Conservation (phyloP, 768 basidiomycete genomes). For the Lactarius trivialis region DNA sequence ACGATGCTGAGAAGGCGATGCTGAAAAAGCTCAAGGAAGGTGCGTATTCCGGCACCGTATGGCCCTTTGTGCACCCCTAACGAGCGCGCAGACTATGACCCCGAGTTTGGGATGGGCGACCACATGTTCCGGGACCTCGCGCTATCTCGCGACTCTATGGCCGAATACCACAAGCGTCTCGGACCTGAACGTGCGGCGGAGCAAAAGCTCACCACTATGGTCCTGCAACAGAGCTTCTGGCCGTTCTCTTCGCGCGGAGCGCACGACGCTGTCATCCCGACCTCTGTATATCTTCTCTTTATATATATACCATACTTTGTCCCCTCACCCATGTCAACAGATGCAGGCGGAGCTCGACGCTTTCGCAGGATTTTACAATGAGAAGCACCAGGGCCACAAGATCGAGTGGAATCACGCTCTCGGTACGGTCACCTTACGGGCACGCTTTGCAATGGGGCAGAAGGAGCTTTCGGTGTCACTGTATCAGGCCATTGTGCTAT, state of each 20-base stretch:
- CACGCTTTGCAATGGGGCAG: slow-evolving; percentile 53
- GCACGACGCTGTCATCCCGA: slow-evolving; percentile 47
- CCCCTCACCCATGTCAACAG: slow-evolving; percentile 32
- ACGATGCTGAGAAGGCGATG: slow-evolving; percentile 81
- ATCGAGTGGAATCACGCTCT: slow-evolving; percentile 85
- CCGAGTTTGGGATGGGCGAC: slow-evolving; percentile 90
- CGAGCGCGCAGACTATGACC: slow-evolving; percentile 71
- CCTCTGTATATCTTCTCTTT: slow-evolving; percentile 33
- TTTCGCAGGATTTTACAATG: slow-evolving; percentile 69
- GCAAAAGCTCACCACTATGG: slow-evolving; percentile 62
- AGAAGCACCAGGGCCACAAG: slow-evolving; percentile 66
- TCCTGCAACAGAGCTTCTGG: slow-evolving; percentile 87
- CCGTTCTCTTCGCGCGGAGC: slow-evolving; percentile 57
- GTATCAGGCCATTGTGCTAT: slow-evolving; percentile 80
- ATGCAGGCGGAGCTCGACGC: slow-evolving; percentile 65
- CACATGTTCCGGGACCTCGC: slow-evolving; percentile 92
- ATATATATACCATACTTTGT: neutral
- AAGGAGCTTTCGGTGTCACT: slow-evolving; percentile 91
- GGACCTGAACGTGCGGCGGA: slow-evolving; percentile 29
- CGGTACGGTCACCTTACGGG: slow-evolving; percentile 72
- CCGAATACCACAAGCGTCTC: slow-evolving; percentile 48
- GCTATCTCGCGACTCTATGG: slow-evolving; percentile 66
- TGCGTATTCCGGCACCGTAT: slow-evolving; percentile 21
- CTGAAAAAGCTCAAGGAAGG: slow-evolving; percentile 80
- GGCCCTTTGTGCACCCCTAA: neutral